Conservation (phyloP, 805 yeast species). For the Cyberlindnera samutprakarnensis region DNA sequence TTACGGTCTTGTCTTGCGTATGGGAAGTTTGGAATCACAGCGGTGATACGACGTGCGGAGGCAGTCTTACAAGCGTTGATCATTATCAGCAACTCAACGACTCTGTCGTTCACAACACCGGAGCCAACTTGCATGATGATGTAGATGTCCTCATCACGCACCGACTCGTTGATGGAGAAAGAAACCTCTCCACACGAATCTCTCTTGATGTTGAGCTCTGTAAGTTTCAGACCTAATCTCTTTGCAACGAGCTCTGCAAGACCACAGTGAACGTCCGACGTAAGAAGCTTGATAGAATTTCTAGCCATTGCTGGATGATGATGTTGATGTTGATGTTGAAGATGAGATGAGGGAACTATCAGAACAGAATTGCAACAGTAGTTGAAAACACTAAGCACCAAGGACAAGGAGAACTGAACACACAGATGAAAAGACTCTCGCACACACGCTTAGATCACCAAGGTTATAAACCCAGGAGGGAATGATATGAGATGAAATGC, state of each 20-base stretch:
- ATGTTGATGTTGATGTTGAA: too few species aligned
- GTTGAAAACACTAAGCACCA: too few species aligned
- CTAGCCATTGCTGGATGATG: slow-evolving; percentile 2
- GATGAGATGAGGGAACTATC: too few species aligned
- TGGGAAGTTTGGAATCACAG: slow-evolving; percentile 76
- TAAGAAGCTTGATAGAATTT: slow-evolving; percentile 63
- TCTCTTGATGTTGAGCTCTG: slow-evolving; percentile 57
- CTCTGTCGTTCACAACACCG: slow-evolving; percentile 68
- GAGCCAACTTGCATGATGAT: slow-evolving; percentile 76
- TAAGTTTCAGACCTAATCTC: slow-evolving; percentile 50
- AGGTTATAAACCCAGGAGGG: too few species aligned
- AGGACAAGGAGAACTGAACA: too few species aligned
- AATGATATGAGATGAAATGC: too few species aligned
- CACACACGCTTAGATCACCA: too few species aligned
- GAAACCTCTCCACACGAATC: slow-evolving; percentile 70
- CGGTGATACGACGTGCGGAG: slow-evolving; percentile 76
- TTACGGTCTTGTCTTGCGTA: slow-evolving; percentile 87
- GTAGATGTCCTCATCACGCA: slow-evolving; percentile 78
- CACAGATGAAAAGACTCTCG: too few species aligned
- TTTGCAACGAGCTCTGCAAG: slow-evolving; percentile 63
- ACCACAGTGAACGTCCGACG: slow-evolving; percentile 62
- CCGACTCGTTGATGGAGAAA: slow-evolving; percentile 72
- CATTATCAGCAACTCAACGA: slow-evolving; percentile 68
- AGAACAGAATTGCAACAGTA: too few species aligned
- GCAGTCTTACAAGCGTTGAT: slow-evolving; percentile 80